Percentiles rank a stretch among this genome's conserved stretches.
These are phyloP conservation scores for Talaromyces sp. DNA, from an alignment of 2,329 filamentous ascomycete genomes.

Conservation along the genomic window DNA sequence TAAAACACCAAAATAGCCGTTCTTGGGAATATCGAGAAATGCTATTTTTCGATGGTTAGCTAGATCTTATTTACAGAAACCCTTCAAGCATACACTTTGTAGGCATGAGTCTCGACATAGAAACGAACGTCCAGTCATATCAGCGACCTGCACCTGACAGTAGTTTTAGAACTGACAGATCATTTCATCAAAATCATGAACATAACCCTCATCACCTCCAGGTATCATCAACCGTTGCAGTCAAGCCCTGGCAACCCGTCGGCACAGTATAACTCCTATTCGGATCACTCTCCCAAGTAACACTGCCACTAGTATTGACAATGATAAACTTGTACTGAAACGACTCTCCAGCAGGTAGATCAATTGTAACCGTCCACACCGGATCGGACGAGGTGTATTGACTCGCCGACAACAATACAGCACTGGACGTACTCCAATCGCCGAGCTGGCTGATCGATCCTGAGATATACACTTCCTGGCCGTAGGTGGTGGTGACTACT, in stretches of 20 bases:
- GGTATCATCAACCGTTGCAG: conserved; percentile 34
- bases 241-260: conserved; percentile 31
- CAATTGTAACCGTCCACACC: conserved; percentile 59
- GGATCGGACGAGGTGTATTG: conserved; percentile 59
- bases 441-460: conserved; percentile 61
- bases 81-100: too few species aligned
- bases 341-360: conserved; percentile 53
- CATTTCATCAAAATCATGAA: background rate
- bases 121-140: too few species aligned
- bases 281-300: conserved; percentile 63
- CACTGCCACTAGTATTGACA: conserved; percentile 53
- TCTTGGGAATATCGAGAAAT: too few species aligned
- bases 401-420: conserved; percentile 57
- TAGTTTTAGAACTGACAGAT: background rate
- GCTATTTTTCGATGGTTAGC: too few species aligned
- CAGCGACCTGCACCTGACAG: too few species aligned
- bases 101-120: too few species aligned
- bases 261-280: conserved; percentile 44
- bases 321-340: conserved; percentile 67
- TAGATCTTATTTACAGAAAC: too few species aligned
- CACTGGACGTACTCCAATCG: conserved; percentile 56
- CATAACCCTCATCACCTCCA: conserved; percentile 32
- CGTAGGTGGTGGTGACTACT: conserved; percentile 55
- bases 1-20: background rate
- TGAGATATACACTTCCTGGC: conserved; percentile 63